Base-by-base conservation (phyloP, 2,329 filamentous ascomycete genomes). In the Microdochium nivale region DNA sequence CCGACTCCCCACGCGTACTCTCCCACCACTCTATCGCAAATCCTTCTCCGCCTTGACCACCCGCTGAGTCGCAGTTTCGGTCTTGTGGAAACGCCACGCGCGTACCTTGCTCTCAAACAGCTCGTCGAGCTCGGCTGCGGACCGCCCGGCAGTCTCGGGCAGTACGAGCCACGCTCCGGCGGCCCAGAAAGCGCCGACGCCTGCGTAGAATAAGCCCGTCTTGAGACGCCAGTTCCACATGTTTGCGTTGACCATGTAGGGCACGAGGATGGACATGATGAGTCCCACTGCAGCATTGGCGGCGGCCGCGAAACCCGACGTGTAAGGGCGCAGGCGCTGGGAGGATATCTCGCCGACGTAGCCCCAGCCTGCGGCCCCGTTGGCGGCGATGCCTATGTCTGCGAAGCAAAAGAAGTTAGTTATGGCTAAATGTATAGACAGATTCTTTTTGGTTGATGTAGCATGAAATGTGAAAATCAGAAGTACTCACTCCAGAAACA, bases 331-430 rank as follows among this genome's bases (percentile, higher is more conserved):
- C 3, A 69, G 56, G 3, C 66, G 61, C 14, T 66, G 64, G 0
- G 68, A 65, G 0, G 68, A 69, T 9, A 70, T 67, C 51, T 70
- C 67, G 25, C 59, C 64, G 33, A 64, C 60, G 46, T 63, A 63
- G 1, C 62, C 61, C 58, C 61, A 66, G 3, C 62, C 62, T 1
- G 60, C 59, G 1, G 60, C 61, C 3, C 58, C 59, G 48, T 60
- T 64, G 30, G 58, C 55, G 3, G 57, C 59, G 43, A 62, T 51
- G 2, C 58, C 62, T 14, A 61, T 57, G 37, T 62, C 58, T 61
- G 35, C 8, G 4, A 14, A 8, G 8, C 5, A 23, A 4, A 46
- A n/a, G n/a, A 46, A 46, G 43, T 21, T 46, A 14, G 43, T 24
- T 19, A 23, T 5, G 9, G 16, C 5, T 4, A 43, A 16, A 43